Percentiles rank a stretch among this genome's conserved stretches.
Evolutionary conservation across 2,329 filamentous ascomycete species (phyloP).

Genomic region (Aaosphaeria pasadenensis): DNA sequence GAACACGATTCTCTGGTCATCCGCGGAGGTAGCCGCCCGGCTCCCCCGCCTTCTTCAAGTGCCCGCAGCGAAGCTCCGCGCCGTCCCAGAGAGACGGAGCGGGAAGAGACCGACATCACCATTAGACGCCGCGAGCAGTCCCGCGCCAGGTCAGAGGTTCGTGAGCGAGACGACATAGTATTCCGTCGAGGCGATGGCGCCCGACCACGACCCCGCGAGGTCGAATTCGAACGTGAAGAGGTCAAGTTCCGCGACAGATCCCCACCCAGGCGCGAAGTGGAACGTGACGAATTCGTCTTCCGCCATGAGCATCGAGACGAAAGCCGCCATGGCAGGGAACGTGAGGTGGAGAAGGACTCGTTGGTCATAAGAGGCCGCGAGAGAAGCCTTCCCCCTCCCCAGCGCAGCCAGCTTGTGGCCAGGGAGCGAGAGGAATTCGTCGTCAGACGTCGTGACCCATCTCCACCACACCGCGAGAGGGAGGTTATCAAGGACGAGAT

Average conservation of each 20-base stretch:
- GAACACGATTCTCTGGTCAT: slow-evolving; percentile 41
- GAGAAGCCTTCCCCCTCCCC: slow-evolving; percentile 33
- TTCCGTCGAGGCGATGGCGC: slow-evolving; percentile 43
- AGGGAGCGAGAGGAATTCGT: slow-evolving; percentile 42
- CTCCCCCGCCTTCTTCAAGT: slow-evolving; percentile 17
- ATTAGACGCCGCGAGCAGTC: slow-evolving; percentile 36
- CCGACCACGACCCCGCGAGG: slow-evolving; percentile 31
- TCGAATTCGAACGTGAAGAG: slow-evolving; percentile 43
- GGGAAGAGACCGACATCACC: slow-evolving; percentile 34
- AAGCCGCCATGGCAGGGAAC: slow-evolving; percentile 31
- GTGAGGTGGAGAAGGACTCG: slow-evolving; percentile 33
- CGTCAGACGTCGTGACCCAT: slow-evolving; percentile 37
- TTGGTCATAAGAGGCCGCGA: slow-evolving; percentile 33
- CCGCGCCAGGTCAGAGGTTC: slow-evolving; percentile 27
- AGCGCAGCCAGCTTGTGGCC: slow-evolving; percentile 35
- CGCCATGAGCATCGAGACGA: slow-evolving; percentile 34
- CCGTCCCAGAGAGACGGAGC: slow-evolving; percentile 28
- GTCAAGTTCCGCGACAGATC: slow-evolving; percentile 45
- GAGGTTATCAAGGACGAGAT: slow-evolving; percentile 38
- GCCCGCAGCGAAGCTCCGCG: slow-evolving; percentile 30
- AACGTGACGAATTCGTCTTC: slow-evolving; percentile 42
- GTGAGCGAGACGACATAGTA: slow-evolving; percentile 41
- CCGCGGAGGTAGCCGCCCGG: slow-evolving; percentile 24
- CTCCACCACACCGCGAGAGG: slow-evolving; percentile 23
- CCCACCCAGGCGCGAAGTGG: slow-evolving; percentile 24